Evolutionary conservation across 2,329 filamentous ascomycete genomes (phyloP), one percentile per base, ranked within the genome.

Genomic region (Stemphylium lycopersici): DNA sequence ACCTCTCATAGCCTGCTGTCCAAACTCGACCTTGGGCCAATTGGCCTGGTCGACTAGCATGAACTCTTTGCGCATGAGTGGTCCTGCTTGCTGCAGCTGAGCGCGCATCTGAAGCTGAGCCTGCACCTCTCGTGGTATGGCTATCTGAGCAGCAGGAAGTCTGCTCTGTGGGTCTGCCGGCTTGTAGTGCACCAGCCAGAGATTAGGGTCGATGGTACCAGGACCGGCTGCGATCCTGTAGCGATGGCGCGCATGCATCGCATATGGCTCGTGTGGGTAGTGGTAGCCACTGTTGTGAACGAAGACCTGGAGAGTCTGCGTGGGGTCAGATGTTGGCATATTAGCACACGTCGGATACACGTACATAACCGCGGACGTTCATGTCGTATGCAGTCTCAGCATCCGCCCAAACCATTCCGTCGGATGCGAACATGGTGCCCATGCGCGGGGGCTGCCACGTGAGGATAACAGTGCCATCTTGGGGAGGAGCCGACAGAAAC

Each of bases 131-230:
- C 84, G 81, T 37, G 72, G 63, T 52, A 88, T 81, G 0, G 85
- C 87, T 15, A 93, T 84, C 62, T 87, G 81, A 34, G 83, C 83
- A 16, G 86, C 82, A 1, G 90, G 90, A 31, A 96, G 81, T 55
- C 90, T 85, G 61, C 93, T 88, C 51, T 85, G 84, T 41, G 85
- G 86, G 34, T 95, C 89, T 6, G 90, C 84, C 52, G 88, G 87
- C 32, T 89, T 87, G 74, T 97, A 98, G 77, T 97, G 93, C 26
- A 96, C 86, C 48, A 99, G 87, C 89, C 92, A 98, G 13, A 98
- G 81, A 55, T 87, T 89, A 22, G 90, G 86, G 72, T 98, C 93
- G 57, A 86, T 84, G 12, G 89, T 85, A 38, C 86, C 82, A 63
- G 87, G 89, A 26, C 87, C 86, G 48, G 87, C 87, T 1, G 87